These are phyloP conservation scores for Paramecium octaurelia DNA, from an alignment of 73 alveolate genomes.

Conservation along the genomic window DNA sequence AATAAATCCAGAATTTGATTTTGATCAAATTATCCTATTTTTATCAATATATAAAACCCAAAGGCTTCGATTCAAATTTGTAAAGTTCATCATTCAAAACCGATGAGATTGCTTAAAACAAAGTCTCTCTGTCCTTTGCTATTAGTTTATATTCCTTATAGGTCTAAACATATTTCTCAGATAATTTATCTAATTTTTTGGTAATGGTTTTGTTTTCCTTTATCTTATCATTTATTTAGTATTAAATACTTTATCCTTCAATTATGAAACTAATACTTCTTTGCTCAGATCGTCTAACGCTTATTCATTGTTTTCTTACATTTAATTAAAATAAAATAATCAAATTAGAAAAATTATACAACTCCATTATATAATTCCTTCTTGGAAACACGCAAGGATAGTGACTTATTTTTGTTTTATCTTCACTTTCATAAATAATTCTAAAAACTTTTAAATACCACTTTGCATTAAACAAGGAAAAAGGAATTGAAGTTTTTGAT, in stretches of 20 bases:
- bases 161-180: constrained; percentile 45
- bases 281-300: background rate
- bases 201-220: constrained; percentile 35
- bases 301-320: background rate
- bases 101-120: background rate
- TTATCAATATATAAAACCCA: background rate
- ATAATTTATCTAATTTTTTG: constrained; percentile 20
- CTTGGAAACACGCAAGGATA: background rate
- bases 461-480: background rate
- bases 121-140: constrained; percentile 41
- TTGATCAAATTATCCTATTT: constrained; percentile 27
- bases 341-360: constrained; percentile 29
- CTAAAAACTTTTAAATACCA: background rate
- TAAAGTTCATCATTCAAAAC: constrained; percentile 11
- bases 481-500: background rate
- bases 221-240: background rate
- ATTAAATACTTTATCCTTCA: background rate
- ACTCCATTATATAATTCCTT: background rate
- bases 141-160: constrained; percentile 30
- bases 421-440: background rate
- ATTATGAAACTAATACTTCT: background rate
- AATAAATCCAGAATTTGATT: constrained; percentile 18
- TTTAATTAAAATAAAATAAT: background rate
- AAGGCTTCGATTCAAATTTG: background rate
- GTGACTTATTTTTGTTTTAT: background rate